Percentiles rank a stretch among this genome's conserved stretches.
Evolutionary conservation across 2,329 filamentous ascomycete species (phyloP).

Genomic region (Alternaria consortialis): DNA sequence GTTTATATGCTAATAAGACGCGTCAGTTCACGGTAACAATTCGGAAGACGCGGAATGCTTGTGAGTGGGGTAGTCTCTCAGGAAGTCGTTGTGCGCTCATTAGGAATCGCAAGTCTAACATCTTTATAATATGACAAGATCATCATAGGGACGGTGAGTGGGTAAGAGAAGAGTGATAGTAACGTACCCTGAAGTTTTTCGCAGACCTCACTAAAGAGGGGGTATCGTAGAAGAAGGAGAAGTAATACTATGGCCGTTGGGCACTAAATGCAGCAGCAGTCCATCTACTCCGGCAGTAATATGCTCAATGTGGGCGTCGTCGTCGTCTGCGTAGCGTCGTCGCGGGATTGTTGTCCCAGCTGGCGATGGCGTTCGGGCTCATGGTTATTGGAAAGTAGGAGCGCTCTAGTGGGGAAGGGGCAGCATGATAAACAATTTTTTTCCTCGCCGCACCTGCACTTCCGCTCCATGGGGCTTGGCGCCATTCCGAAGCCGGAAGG

Average conservation of each 20-base stretch:
- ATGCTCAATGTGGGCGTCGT: constrained; percentile 11
- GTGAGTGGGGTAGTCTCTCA: constrained; percentile 39
- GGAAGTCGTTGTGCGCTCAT: constrained; percentile 51
- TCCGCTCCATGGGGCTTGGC: constrained; percentile 21
- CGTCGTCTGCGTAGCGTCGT: constrained; percentile 16
- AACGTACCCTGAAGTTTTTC: constrained; percentile 22
- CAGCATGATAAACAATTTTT: constrained; percentile 34
- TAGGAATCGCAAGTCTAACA: constrained; percentile 53
- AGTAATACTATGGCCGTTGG: constrained; percentile 21
- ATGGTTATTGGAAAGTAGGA: constrained; percentile 41
- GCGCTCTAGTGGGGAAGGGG: constrained; percentile 30
- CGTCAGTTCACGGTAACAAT: constrained; percentile 34
- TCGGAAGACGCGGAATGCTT: constrained; percentile 22
- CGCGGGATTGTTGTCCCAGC: constrained; percentile 23
- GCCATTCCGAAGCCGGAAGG: background rate
- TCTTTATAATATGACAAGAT: constrained; percentile 49
- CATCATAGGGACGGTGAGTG: constrained; percentile 39
- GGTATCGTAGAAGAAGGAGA: constrained; percentile 3
- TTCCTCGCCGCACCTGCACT: constrained; percentile 22
- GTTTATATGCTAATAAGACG: constrained; percentile 18
- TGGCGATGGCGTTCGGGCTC: constrained; percentile 30
- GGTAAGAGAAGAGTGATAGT: constrained; percentile 6
- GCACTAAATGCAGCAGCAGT: constrained; percentile 15
- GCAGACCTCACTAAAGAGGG: constrained; percentile 8
- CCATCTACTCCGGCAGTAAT: constrained; percentile 13